Percentiles rank a stretch among this genome's conserved stretches.
These are phyloP conservation scores for Leccinum truebloodii DNA, from an alignment of 768 basidiomycete species.

Conservation along the genomic window DNA sequence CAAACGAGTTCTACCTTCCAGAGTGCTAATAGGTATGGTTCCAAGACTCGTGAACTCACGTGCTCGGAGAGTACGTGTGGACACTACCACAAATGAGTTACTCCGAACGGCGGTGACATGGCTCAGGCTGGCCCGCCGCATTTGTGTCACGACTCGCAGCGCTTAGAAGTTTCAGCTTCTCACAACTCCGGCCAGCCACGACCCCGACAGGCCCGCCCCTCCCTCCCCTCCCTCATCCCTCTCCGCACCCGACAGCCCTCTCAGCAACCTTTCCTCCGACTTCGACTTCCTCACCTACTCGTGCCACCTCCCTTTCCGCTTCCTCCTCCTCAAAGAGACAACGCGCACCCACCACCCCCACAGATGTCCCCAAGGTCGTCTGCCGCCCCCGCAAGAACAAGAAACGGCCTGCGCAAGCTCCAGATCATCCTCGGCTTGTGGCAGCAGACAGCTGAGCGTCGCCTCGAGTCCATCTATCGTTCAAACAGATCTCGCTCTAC, in stretches of 20 bases:
- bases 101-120: conserved; percentile 13
- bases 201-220: conserved; percentile 10
- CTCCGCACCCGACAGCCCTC: conserved; percentile 22
- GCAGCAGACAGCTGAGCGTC: conserved; percentile 40
- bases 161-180: conserved; percentile 30
- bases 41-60: not conserved
- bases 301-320: conserved; percentile 24
- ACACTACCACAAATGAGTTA: conserved; percentile 24
- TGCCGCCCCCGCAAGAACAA: conserved; percentile 25
- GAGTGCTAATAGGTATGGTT: no score
- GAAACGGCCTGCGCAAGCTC: conserved; percentile 28
- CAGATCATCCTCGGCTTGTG: conserved; percentile 44
- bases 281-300: conserved; percentile 15
- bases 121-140: conserved; percentile 9
- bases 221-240: conserved; percentile 20
- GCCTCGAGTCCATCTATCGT: conserved; percentile 53
- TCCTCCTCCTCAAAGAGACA: conserved; percentile 29
- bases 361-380: conserved; percentile 1
- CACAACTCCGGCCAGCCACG: not conserved
- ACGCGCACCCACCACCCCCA: conserved; percentile 11
- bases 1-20: no score
- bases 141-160: conserved; percentile 32
- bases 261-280: conserved; percentile 24
- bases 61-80: conserved; percentile 8
- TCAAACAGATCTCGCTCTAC: conserved; percentile 64